phyloP scores from a whole-genome alignment of 768 basidiomycete genomes.

The Paxillus involutus region DNA sequence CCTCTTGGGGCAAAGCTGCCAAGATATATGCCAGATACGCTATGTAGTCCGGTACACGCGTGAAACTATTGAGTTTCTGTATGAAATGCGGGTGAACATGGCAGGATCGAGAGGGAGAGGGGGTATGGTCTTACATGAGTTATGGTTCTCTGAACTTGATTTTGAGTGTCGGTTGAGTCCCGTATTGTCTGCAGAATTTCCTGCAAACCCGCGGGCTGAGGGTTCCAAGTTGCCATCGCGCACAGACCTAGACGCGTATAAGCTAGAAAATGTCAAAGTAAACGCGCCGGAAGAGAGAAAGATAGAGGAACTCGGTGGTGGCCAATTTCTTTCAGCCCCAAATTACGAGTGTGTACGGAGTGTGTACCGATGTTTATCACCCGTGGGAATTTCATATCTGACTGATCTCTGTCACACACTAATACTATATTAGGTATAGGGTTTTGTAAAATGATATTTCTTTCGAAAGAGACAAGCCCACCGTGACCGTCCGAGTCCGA shows the following conservation, averaged over 20 bases:
- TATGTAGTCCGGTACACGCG: slow-evolving; percentile 89
- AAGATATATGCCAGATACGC: slow-evolving; percentile 96
- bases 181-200: slow-evolving; percentile 92
- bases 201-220: slow-evolving; percentile 81
- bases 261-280: slow-evolving; percentile 10
- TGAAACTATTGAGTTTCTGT: slow-evolving; percentile 86
- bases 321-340: slow-evolving; percentile 5
- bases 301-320: slow-evolving; percentile 7
- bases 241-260: slow-evolving; percentile 30
- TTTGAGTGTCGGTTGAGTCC: slow-evolving; percentile 82
- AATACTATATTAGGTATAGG: neutral
- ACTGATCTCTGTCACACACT: slow-evolving; percentile 30
- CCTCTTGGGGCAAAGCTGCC: slow-evolving; percentile 74
- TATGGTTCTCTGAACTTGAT: slow-evolving; percentile 72
- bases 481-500: no score
- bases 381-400: slow-evolving; percentile 35
- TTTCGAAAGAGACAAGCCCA: no score
- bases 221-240: slow-evolving; percentile 76
- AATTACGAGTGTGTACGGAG: neutral
- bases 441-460: neutral
- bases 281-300: slow-evolving; percentile 33
- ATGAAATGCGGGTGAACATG: slow-evolving; percentile 18
- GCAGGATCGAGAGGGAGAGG: slow-evolving; percentile 16
- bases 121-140: slow-evolving; percentile 63
- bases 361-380: slow-evolving; percentile 37